Evolutionary conservation across 1,139 yeast species (phyloP).

Genomic region (Kodamaea anthophila): DNA sequence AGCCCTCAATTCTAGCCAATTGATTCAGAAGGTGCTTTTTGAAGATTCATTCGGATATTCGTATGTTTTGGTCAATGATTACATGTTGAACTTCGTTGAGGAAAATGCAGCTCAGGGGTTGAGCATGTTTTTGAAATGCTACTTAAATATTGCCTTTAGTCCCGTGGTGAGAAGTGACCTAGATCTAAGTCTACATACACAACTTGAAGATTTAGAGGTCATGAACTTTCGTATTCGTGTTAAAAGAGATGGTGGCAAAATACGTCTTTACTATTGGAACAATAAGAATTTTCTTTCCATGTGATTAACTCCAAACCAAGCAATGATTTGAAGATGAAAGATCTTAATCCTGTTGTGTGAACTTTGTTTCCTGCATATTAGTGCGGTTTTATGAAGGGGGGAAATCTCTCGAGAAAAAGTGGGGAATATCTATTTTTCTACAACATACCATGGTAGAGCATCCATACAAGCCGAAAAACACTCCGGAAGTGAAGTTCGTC

Average conservation of each 20-base stretch:
- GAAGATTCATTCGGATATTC: conserved; percentile 1
- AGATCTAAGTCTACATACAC: neutral
- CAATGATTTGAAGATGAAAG: neutral
- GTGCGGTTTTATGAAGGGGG: too few species aligned
- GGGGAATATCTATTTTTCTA: conserved; percentile 1
- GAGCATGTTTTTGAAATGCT: conserved; percentile 10
- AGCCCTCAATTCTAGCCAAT: conserved; percentile 5
- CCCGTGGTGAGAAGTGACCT: conserved; percentile 11
- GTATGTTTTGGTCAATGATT: conserved; percentile 10
- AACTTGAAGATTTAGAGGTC: conserved; percentile 1
- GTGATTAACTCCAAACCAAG: neutral
- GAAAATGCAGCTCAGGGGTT: conserved; percentile 7
- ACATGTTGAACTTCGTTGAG: conserved; percentile 10
- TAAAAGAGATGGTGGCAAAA: neutral
- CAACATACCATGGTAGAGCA: conserved; percentile 11
- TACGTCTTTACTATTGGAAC: conserved; percentile 1
- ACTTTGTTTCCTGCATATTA: too few species aligned
- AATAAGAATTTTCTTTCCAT: conserved; percentile 1
- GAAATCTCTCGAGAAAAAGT: too few species aligned
- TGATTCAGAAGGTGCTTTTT: conserved; percentile 7
- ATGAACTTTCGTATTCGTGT: conserved; percentile 6
- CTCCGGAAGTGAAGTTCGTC: conserved; percentile 24
- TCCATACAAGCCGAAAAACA: conserved; percentile 33
- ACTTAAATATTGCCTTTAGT: conserved; percentile 11
- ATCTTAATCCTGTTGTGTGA: neutral